Conservation (phyloP, 768 basidiomycete genomes). For the Lactarius pseudohatsudake region DNA sequence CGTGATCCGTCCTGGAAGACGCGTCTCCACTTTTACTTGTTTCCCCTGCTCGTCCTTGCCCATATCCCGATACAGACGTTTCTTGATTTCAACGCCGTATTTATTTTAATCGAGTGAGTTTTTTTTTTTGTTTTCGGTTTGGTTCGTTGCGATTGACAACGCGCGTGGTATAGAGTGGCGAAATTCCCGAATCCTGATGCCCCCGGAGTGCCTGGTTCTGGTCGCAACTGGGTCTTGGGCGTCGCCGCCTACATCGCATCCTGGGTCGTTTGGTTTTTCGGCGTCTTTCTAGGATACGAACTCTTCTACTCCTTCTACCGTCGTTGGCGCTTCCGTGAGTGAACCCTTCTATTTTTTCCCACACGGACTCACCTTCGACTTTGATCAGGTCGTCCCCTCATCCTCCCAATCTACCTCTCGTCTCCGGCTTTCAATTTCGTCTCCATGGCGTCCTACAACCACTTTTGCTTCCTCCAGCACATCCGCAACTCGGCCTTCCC, state of each 20-base stretch:
- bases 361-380: constrained; percentile 10
- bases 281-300: constrained; percentile 76
- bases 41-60: constrained; percentile 68
- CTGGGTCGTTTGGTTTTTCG: constrained; percentile 72
- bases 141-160: constrained; percentile 16
- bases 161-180: constrained; percentile 52
- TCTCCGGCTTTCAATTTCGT: constrained; percentile 73
- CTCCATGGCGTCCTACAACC: constrained; percentile 74
- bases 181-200: constrained; percentile 71
- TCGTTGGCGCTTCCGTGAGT: constrained; percentile 80
- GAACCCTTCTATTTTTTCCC: constrained; percentile 16
- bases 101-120: constrained; percentile 79
- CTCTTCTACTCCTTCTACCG: constrained; percentile 71
- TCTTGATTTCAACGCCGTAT: constrained; percentile 88
- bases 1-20: constrained; percentile 56
- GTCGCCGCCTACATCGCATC: constrained; percentile 82
- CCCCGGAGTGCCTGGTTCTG: constrained; percentile 66
- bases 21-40: constrained; percentile 64
- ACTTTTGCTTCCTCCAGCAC: constrained; percentile 83
- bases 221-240: constrained; percentile 78
- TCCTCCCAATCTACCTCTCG: constrained; percentile 82
- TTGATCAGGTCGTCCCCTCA: constrained; percentile 70
- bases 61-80: constrained; percentile 78
- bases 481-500: constrained; percentile 69
- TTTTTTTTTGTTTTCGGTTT: neutral